phyloP scores from a whole-genome alignment of 257 asterid genomes.

The Henckelia pumila region DNA sequence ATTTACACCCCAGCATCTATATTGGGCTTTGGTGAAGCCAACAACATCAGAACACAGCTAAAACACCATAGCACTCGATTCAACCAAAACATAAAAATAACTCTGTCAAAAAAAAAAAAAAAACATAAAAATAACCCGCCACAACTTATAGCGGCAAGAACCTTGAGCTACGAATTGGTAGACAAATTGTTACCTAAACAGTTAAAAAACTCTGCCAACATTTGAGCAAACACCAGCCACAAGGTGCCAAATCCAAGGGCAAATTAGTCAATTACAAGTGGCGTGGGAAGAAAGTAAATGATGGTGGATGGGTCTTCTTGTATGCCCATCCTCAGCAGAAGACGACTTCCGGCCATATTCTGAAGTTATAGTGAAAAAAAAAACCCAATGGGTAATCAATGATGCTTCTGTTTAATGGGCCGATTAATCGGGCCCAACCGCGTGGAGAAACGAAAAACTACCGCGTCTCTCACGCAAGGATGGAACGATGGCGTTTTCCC shows the following conservation, averaged over 20 bases:
- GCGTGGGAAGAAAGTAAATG: too few species aligned
- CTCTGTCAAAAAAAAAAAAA: too few species aligned
- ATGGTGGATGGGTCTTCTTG: too few species aligned
- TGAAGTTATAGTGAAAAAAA: not conserved
- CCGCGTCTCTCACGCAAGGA: slow-evolving; percentile 64
- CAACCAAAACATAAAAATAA: not conserved
- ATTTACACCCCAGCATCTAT: too few species aligned
- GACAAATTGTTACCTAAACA: not conserved
- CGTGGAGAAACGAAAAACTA: slow-evolving; percentile 31
- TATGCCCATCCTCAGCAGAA: too few species aligned
- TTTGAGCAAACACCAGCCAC: not conserved
- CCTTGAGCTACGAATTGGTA: too few species aligned
- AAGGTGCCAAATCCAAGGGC: not conserved
- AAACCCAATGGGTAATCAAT: not conserved
- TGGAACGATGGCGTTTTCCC: slow-evolving; percentile 49
- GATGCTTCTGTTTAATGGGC: slow-evolving; percentile 30
- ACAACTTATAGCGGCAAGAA: too few species aligned
- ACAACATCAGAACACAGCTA: too few species aligned
- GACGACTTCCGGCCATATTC: not conserved
- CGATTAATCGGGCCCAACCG: slow-evolving; percentile 55
- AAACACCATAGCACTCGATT: too few species aligned
- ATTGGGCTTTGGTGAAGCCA: not conserved
- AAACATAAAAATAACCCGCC: not conserved
- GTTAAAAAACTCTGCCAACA: not conserved
- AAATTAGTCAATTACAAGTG: not conserved